Percentiles rank a stretch among this genome's conserved stretches.
These are phyloP conservation scores for Zygoascus sp. DNA, from an alignment of 1,139 yeast species.

Conservation along the genomic window DNA sequence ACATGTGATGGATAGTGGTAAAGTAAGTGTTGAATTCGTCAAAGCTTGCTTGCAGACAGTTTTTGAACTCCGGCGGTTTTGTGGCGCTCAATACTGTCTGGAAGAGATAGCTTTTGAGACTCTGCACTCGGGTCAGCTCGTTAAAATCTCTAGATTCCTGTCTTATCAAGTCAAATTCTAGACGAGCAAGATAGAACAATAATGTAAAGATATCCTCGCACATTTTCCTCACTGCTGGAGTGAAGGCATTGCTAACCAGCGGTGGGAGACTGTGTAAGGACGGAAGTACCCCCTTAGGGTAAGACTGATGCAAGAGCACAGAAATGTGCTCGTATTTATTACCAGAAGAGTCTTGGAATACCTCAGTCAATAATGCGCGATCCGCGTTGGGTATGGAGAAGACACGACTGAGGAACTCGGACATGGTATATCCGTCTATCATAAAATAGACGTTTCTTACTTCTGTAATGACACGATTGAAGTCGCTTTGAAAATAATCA, in stretches of 20 bases:
- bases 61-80: background rate
- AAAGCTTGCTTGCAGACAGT: background rate
- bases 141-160: background rate
- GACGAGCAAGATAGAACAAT: constrained; percentile 4
- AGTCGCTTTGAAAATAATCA: constrained; percentile 6
- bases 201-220: constrained; percentile 7
- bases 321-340: constrained; percentile 1
- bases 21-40: constrained; percentile 1
- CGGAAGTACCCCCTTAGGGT: background rate
- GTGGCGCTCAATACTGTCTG: constrained; percentile 8
- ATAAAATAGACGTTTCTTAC: constrained; percentile 16
- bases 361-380: background rate
- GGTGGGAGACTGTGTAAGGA: background rate
- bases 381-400: background rate
- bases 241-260: constrained; percentile 4
- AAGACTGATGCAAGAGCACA: background rate
- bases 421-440: constrained; percentile 15
- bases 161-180: background rate
- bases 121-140: background rate
- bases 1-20: constrained; percentile 8
- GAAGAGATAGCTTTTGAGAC: constrained; percentile 2
- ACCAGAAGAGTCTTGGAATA: constrained; percentile 1
- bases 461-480: constrained; percentile 4
- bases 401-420: constrained; percentile 13
- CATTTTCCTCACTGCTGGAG: background rate